These are phyloP conservation scores for Diaporthe caulivora DNA, from an alignment of 2,329 filamentous ascomycete genomes.

Conservation along the genomic window DNA sequence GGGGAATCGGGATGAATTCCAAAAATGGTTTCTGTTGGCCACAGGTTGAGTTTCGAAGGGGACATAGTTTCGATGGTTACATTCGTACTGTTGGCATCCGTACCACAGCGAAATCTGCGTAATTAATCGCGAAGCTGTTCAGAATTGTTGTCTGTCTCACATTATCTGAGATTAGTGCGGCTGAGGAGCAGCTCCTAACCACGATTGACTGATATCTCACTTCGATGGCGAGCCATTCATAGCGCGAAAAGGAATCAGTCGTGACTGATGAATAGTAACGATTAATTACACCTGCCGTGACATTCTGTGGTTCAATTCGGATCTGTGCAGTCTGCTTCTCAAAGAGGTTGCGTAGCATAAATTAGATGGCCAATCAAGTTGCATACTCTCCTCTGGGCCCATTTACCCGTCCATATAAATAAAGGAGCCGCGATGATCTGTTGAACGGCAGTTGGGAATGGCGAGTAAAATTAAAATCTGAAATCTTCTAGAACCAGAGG, in stretches of 20 bases:
- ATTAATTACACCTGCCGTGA: neutral
- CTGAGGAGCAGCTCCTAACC: neutral
- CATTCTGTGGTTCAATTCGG: neutral
- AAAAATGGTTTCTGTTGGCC: too few relatives aligned
- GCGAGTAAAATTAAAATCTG: neutral
- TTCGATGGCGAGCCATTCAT: neutral
- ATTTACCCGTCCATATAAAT: constrained; percentile 13
- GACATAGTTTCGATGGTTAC: too few relatives aligned
- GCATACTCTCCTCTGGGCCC: neutral
- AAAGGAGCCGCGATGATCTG: neutral
- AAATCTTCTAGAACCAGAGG: neutral
- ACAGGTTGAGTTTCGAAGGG: too few relatives aligned
- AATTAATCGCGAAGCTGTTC: neutral
- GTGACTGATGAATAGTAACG: neutral
- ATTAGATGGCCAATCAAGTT: constrained; percentile 17
- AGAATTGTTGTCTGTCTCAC: neutral
- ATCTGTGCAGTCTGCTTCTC: neutral
- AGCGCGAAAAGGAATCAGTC: neutral
- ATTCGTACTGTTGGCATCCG: neutral
- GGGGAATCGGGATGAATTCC: too few relatives aligned
- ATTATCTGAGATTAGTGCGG: neutral
- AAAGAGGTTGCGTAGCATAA: neutral
- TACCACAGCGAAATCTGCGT: neutral
- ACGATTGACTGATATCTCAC: neutral
- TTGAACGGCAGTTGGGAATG: constrained; percentile 17